These are phyloP conservation scores for Penicillium egyptiacum DNA, from an alignment of 495 filamentous ascomycete genomes.

Conservation along the genomic window DNA sequence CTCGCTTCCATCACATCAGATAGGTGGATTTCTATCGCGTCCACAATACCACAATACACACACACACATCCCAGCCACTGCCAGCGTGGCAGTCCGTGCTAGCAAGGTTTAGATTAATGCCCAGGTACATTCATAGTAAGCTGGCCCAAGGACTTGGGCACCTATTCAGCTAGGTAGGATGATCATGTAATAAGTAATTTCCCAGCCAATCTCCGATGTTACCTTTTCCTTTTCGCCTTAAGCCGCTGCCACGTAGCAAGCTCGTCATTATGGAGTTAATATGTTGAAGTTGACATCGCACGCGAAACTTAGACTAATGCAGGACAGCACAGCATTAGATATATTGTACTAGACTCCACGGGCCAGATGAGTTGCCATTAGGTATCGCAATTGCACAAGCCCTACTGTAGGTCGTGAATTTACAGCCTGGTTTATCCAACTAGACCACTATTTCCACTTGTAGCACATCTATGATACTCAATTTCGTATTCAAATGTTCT, in stretches of 20 bases:
- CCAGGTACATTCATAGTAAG: background rate
- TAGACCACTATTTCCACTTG: background rate
- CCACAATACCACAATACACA: background rate
- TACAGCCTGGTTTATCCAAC: background rate
- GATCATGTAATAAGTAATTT: background rate
- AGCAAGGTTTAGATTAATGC: constrained; percentile 4
- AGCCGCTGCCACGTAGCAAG: constrained; percentile 31
- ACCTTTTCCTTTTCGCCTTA: constrained; percentile 4
- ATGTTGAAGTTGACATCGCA: background rate
- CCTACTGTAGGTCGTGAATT: background rate
- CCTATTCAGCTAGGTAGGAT: background rate
- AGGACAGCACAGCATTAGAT: constrained; percentile 17
- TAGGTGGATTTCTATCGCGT: background rate
- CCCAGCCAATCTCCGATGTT: background rate
- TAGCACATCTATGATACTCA: background rate
- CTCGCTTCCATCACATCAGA: background rate
- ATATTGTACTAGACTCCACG: background rate
- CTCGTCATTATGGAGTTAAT: background rate
- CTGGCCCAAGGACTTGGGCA: constrained; percentile 5
- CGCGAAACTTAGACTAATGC: background rate
- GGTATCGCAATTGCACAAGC: constrained; percentile 8
- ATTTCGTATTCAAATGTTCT: background rate
- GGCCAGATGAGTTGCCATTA: background rate
- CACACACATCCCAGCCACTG: constrained; percentile 22
- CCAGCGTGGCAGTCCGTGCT: constrained; percentile 31